Conservation (phyloP, 768 basidiomycete genomes). For the Boletus speciosus region DNA sequence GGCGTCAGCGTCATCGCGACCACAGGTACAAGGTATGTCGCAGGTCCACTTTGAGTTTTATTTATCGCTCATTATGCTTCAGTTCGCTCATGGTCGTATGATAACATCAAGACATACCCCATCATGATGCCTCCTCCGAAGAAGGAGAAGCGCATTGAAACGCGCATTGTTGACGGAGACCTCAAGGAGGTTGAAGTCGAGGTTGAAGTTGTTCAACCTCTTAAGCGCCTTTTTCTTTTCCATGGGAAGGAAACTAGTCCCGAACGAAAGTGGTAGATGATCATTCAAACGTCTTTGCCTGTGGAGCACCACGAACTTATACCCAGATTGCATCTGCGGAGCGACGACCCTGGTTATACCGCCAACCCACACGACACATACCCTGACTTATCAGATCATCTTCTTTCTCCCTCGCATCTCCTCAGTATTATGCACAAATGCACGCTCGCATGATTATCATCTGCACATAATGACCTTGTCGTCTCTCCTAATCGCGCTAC, state of each 20-base stretch:
- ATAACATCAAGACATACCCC: conserved; percentile 67
- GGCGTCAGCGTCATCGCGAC: conserved; percentile 33
- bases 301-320: conserved; percentile 21
- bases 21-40: conserved; percentile 51
- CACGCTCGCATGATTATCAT: conserved; percentile 27
- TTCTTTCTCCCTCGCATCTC: conserved; percentile 19
- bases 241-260: conserved; percentile 40
- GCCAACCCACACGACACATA: conserved; percentile 32
- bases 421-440: conserved; percentile 20
- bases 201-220: conserved; percentile 51
- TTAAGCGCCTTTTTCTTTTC: conserved; percentile 71
- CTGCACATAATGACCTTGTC: conserved; percentile 30
- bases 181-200: conserved; percentile 50
- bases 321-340: conserved; percentile 29
- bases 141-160: conserved; percentile 51
- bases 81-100: conserved; percentile 78
- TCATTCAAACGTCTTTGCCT: conserved; percentile 5
- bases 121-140: conserved; percentile 47
- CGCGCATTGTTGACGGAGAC: conserved; percentile 46
- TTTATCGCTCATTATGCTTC: conserved; percentile 6
- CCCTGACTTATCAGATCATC: conserved; percentile 33
- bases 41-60: not conserved
- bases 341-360: conserved; percentile 31
- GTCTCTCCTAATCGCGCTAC: conserved; percentile 31
- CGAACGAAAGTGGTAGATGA: conserved; percentile 28